Base-by-base conservation (phyloP, 2,329 filamentous ascomycete species). In the Aspergillus calidoustus region DNA sequence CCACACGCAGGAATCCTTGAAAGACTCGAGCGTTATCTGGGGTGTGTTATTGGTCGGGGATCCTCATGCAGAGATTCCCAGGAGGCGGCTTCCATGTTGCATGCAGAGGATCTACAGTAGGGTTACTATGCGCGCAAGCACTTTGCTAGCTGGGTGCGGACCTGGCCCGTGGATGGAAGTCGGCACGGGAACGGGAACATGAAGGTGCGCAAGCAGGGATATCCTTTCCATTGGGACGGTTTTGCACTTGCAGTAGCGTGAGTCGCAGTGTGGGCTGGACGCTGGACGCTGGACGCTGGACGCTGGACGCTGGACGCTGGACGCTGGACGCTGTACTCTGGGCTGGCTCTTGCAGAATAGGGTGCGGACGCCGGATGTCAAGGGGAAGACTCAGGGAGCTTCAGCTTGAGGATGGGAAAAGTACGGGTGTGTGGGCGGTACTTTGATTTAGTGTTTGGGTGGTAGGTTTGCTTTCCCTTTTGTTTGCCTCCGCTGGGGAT, bases 151-250 rank as follows among this genome's bases (percentile, higher is more conserved):
- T 15, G 4, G 34, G 34, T 41, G 11, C 34, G 48, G 41, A 19
- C 19, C 8, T 34, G 43, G 43, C 5, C 22, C 13, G n/a, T 13
- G 38, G 17, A 22, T n/a, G 23, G 25, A 38, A 19, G 7, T 25
- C 19, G 44, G 41, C n/a, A 22, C 3, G 7, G 52, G 15, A 19
- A 38, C 7, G 43, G 46, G 22, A 19, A 23, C n/a, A n/a, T 19
- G 19, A 43, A 30, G 22, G 30, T 57, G 44, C 31, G 48, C 55
- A 34, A 41, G 48, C 55, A 57, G 55, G 55, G 55, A 57, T 51
- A 49, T 34, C 38, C 54, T 31, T 48, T 46, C 54, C 31, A 25
- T 46, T 22, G 41, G 54, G 46, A 28, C 30, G 46, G 46, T 48
- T 48, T 19, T 48, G 22, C 43, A 38, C 53, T 17, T 30, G 53